These are phyloP conservation scores for Phascolomyces articulosus DNA, from an alignment of 371 early-diverging fungal species.

Conservation along the genomic window DNA sequence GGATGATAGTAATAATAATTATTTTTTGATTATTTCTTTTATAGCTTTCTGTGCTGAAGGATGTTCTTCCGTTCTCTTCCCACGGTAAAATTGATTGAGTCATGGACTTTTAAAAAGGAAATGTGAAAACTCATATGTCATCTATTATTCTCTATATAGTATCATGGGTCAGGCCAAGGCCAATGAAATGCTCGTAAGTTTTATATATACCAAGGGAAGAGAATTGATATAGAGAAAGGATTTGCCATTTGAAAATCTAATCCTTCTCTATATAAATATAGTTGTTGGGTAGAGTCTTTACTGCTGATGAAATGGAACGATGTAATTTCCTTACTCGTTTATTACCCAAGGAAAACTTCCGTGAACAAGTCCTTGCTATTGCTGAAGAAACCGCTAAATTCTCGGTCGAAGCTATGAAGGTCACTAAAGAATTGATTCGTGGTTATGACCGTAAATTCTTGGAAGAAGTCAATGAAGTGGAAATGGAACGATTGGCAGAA, in stretches of 20 bases:
- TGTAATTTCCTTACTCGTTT: conserved; percentile 51
- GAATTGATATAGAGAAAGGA: neutral
- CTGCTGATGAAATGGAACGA: conserved; percentile 57
- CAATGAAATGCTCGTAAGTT: conserved; percentile 64
- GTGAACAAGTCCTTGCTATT: conserved; percentile 45
- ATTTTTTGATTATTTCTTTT: neutral
- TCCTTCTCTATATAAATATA: conserved; percentile 10
- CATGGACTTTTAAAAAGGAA: no score
- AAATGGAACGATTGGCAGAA: conserved; percentile 45
- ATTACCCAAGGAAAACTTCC: conserved; percentile 59
- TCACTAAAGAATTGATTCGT: conserved; percentile 59
- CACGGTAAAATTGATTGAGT: no score
- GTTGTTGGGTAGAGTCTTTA: conserved; percentile 57
- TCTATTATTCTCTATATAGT: conserved; percentile 19
- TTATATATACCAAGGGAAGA: neutral
- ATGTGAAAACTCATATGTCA: no score
- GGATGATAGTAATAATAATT: neutral
- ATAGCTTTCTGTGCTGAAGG: conserved; percentile 72
- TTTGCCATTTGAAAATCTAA: neutral
- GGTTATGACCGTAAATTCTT: conserved; percentile 49
- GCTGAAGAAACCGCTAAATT: conserved; percentile 57
- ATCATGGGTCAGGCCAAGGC: conserved; percentile 64
- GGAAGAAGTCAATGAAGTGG: conserved; percentile 45
- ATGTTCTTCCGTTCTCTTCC: conserved; percentile 65
- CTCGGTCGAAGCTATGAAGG: conserved; percentile 55